Evolutionary conservation across 1,139 yeast species (phyloP), one percentile per base, ranked within the genome.

Genomic region (Hansenula lynferdii): DNA sequence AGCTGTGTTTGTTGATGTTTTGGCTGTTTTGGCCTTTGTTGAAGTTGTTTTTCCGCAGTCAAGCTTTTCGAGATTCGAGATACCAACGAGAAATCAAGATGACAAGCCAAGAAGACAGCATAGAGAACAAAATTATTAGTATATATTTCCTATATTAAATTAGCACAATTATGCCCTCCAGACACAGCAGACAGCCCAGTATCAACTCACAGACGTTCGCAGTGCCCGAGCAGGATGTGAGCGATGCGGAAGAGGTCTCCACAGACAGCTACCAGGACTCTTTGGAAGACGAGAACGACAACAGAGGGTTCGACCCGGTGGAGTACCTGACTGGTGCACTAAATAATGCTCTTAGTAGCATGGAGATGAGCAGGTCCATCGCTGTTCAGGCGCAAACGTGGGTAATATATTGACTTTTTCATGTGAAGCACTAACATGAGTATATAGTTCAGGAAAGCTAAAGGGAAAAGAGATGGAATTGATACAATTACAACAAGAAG

Each of bases 361-460:
- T 74, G 8, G 75, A 74, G 35, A 64, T 83, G 37, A 92, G 83
- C 54, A 69, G 76, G 35, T 72, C 86, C 1, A 60, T 85, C 25
- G 95, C 74, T 0, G 49, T 73, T 2, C 90, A 85, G 55, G 86
- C 95, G 0, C 83, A 81, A 57, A 62, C 82, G n/a, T n/a, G n/a
- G n/a, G n/a, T n/a, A n/a, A n/a, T n/a, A n/a, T n/a, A n/a, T n/a
- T n/a, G n/a, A n/a, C n/a, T n/a, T n/a, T n/a, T n/a, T n/a, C n/a
- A n/a, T n/a, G n/a, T n/a, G n/a, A n/a, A n/a, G n/a, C n/a, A n/a
- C n/a, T n/a, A n/a, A n/a, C n/a, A n/a, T n/a, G n/a, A n/a, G n/a
- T n/a, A n/a, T n/a, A n/a, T n/a, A n/a, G n/a, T 0, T 51, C 90
- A 20, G 95, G 95, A 0, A 62, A 68, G 40, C 54, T 85, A 33